These are phyloP conservation scores for Candida coleopterorum DNA, from an alignment of 805 yeast genomes.

Conservation along the genomic window DNA sequence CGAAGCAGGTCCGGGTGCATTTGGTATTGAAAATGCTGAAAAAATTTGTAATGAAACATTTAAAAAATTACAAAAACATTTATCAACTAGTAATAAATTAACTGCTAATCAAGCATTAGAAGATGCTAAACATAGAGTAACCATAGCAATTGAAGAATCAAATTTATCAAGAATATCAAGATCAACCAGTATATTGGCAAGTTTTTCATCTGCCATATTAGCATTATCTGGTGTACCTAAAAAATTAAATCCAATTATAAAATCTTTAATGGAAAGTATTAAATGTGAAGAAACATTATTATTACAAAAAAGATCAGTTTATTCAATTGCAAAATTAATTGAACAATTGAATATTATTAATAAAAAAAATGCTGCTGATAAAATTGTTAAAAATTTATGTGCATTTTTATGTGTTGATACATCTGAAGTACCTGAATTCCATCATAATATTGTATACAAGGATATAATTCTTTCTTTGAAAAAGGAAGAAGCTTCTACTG, in stretches of 20 bases:
- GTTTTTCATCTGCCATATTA: slow-evolving; percentile 71
- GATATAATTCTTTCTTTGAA: slow-evolving; percentile 65
- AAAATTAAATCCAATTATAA: slow-evolving; percentile 82
- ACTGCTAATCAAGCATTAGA: slow-evolving; percentile 67
- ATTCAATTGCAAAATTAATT: slow-evolving; percentile 61
- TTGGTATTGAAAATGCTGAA: slow-evolving; percentile 73
- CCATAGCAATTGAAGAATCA: slow-evolving; percentile 65
- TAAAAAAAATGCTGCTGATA: slow-evolving; percentile 76
- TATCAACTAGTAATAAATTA: slow-evolving; percentile 69
- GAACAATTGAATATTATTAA: slow-evolving; percentile 49
- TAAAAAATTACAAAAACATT: slow-evolving; percentile 54
- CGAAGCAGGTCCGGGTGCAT: slow-evolving; percentile 93
- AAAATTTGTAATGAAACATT: slow-evolving; percentile 59
- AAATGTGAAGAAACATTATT: slow-evolving; percentile 65
- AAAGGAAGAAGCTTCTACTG: slow-evolving; percentile 69
- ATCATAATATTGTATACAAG: slow-evolving; percentile 50
- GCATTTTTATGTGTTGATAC: slow-evolving; percentile 94
- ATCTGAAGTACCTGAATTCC: slow-evolving; percentile 90
- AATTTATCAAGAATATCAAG: slow-evolving; percentile 46
- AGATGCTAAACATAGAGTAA: slow-evolving; percentile 69
- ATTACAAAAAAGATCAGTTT: slow-evolving; percentile 69
- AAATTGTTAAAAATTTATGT: slow-evolving; percentile 84
- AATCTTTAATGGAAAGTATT: slow-evolving; percentile 88
- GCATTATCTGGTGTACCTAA: slow-evolving; percentile 67
- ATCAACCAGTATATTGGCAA: slow-evolving; percentile 59